Conservation (phyloP, 2,329 filamentous ascomycete genomes). For the Aspergillus sp. region DNA sequence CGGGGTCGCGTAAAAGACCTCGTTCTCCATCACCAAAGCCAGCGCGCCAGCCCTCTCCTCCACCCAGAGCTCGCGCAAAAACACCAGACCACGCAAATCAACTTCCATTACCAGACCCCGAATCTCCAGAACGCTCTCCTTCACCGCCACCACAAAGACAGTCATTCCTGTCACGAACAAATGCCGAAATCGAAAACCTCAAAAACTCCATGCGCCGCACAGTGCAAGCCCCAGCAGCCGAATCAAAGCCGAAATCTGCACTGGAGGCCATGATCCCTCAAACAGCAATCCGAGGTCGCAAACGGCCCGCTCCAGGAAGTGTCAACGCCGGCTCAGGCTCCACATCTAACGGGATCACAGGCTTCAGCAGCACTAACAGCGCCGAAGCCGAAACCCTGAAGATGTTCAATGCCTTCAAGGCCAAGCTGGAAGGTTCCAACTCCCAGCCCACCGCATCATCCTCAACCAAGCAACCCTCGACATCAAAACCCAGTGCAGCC, state of each 20-base stretch:
- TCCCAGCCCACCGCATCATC: slow-evolving; percentile 21
- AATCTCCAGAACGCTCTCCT: slow-evolving; percentile 37
- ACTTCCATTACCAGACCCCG: slow-evolving; percentile 46
- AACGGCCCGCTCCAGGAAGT: slow-evolving; percentile 41
- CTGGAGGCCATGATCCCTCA: slow-evolving; percentile 50
- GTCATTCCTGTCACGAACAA: slow-evolving; percentile 41
- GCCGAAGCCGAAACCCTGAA: slow-evolving; percentile 66
- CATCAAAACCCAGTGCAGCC: slow-evolving; percentile 10
- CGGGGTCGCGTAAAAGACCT: slow-evolving; percentile 29
- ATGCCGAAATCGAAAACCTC: slow-evolving; percentile 47
- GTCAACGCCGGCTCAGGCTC: slow-evolving; percentile 29
- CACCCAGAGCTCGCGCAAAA: slow-evolving; percentile 31
- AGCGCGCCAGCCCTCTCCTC: slow-evolving; percentile 19
- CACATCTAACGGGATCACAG: slow-evolving; percentile 58
- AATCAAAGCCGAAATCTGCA: slow-evolving; percentile 45
- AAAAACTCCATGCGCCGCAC: slow-evolving; percentile 51
- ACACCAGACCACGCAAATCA: slow-evolving; percentile 45
- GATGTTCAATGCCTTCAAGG: slow-evolving; percentile 75
- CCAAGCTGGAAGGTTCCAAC: slow-evolving; percentile 62
- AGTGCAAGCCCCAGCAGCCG: slow-evolving; percentile 32
- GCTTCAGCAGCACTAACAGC: slow-evolving; percentile 49
- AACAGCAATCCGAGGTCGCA: slow-evolving; percentile 48
- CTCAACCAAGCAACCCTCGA: slow-evolving; percentile 2
- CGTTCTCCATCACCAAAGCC: slow-evolving; percentile 34
- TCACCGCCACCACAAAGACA: slow-evolving; percentile 32